Conservation (phyloP, 164 flowering plant species). For the Tetracentron sinense region DNA sequence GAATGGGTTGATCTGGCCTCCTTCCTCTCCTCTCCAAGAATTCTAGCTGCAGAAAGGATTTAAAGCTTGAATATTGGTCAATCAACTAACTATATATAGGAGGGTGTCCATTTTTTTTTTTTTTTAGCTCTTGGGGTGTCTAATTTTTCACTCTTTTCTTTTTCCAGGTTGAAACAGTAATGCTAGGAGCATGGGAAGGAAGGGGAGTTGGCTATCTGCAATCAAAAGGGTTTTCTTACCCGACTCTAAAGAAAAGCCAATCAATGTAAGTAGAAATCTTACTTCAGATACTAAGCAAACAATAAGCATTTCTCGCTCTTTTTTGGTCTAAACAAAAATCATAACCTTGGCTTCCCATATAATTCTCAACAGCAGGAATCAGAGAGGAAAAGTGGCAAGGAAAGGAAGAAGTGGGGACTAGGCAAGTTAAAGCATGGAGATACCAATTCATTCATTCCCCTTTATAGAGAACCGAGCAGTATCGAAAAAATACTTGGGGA, state of each 20-base stretch:
- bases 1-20: too few relatives aligned
- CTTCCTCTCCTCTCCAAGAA: too few relatives aligned
- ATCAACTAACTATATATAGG: too few relatives aligned
- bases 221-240: conserved; percentile 72
- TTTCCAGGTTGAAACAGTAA: conserved; percentile 32
- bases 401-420: conserved; percentile 57
- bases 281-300: too few relatives aligned
- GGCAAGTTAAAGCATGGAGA: conserved; percentile 59
- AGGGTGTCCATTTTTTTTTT: too few relatives aligned
- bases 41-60: too few relatives aligned
- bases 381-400: conserved; percentile 46
- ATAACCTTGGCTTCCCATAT: too few relatives aligned
- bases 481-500: conserved; percentile 89
- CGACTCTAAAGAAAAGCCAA: conserved; percentile 62
- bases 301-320: too few relatives aligned
- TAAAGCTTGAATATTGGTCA: too few relatives aligned
- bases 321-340: too few relatives aligned
- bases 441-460: conserved; percentile 65
- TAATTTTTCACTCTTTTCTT: too few relatives aligned
- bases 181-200: conserved; percentile 71
- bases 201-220: conserved; percentile 85
- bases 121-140: too few relatives aligned
- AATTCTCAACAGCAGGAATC: conserved; percentile 45
- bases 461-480: conserved; percentile 84
- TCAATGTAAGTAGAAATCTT: conserved; percentile 45